phyloP scores from a whole-genome alignment of 2,329 filamentous ascomycete genomes.

The Ophiostoma ips region DNA sequence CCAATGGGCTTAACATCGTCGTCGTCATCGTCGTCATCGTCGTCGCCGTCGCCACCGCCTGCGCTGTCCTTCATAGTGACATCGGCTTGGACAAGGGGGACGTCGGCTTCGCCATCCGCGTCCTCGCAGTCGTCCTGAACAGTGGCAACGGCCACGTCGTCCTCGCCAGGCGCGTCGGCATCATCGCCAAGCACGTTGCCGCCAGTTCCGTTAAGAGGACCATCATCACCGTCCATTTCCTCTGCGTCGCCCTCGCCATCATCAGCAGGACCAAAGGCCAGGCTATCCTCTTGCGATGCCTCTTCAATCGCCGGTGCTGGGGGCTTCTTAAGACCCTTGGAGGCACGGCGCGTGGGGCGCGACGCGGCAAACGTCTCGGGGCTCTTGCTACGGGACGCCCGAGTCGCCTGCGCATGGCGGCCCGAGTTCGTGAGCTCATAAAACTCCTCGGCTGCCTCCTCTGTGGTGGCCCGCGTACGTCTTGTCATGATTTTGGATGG shows the following conservation, averaged over 20 bases:
- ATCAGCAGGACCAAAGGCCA: slow-evolving; percentile 9
- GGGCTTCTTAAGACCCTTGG: slow-evolving; percentile 36
- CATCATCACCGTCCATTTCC: slow-evolving; percentile 11
- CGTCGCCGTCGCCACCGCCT: slow-evolving; percentile 21
- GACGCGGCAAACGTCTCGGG: slow-evolving; percentile 33
- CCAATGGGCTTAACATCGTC: slow-evolving; percentile 25
- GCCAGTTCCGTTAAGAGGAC: too few relatives aligned
- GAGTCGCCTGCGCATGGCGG: slow-evolving; percentile 36
- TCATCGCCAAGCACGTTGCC: slow-evolving; percentile 4
- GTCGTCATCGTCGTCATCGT: slow-evolving; percentile 22
- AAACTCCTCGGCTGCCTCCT: slow-evolving; percentile 39
- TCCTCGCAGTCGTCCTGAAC: slow-evolving; percentile 15
- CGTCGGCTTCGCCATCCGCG: slow-evolving; percentile 8
- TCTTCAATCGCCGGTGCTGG: slow-evolving; percentile 32
- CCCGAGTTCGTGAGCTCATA: slow-evolving; percentile 47
- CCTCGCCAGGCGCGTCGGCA: slow-evolving; percentile 23
- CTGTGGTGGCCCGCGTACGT: slow-evolving; percentile 40
- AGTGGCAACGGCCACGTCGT: slow-evolving; percentile 1
- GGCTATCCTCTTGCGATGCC: slow-evolving; percentile 32
- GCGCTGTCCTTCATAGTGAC: not conserved
- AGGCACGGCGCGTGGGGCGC: slow-evolving; percentile 31
- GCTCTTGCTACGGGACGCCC: slow-evolving; percentile 40
- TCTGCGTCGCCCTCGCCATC: slow-evolving; percentile 8
- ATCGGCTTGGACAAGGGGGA: not conserved
- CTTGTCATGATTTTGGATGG: slow-evolving; percentile 21